Base-by-base conservation (phyloP, 495 filamentous ascomycete genomes). In the Trichoderma orchidacearum region DNA sequence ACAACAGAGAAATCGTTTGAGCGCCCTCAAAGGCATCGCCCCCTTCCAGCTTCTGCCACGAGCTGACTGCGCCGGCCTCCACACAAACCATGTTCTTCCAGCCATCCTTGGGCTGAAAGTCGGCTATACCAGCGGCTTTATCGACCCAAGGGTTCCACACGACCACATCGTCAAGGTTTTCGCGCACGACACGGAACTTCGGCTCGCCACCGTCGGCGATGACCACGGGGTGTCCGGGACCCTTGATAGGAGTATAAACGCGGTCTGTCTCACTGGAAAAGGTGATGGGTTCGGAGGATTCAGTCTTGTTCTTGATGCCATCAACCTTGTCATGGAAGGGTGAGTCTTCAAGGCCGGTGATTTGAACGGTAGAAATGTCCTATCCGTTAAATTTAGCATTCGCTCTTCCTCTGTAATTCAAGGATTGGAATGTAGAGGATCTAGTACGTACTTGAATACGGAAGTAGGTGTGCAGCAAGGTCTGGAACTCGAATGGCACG, bases 91-190 rank as follows among this genome's bases (percentile, higher is more conserved):
- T 95, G 21, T 89, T 79, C 73, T 86, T 85, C 70, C 84, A 96
- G 23, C 89, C 93, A 57, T 90, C 87, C 62, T 89, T 84, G 3
- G 92, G 92, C 50, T 78, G 82, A 70, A 99, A 96, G 63, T 99
- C 93, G 31, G 73, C 83, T 77, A 97, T 91, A 0, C 77, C 78
- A 60, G 77, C 78, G 7, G 87, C 85, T 69, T 91, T 92, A 55
- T 89, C 87, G 30, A 76, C 75, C 90, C 93, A 96, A 3, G 94
- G 94, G 68, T 99, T 99, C 94, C 94, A 99, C 2, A 99, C 88
- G 2, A 96, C 91, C 30, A 90, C 85, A 54, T 97, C 88, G 55
- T 72, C 72, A 56, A 99, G 72, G 62, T 85, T 89, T 68, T 95
- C 87, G 36, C 94, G 79, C 17, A 81, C 78, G 30, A 96, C 74